These are phyloP conservation scores for Penicillium manginii DNA, from an alignment of 495 filamentous ascomycete species.

Conservation along the genomic window DNA sequence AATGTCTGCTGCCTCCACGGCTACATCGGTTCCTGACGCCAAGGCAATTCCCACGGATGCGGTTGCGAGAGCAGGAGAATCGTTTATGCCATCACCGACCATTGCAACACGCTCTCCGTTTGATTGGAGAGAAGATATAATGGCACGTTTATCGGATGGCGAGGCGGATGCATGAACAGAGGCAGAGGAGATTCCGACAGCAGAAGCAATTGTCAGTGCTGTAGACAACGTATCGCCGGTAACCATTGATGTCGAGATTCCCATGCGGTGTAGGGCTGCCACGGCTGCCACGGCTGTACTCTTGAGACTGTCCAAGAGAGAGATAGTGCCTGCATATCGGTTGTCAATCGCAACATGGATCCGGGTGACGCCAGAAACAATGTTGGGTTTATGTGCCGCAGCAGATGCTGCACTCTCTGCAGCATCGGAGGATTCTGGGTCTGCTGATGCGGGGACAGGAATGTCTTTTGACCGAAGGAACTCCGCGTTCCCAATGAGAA, in stretches of 20 bases:
- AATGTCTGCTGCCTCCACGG: conserved; percentile 96
- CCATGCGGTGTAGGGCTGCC: conserved; percentile 79
- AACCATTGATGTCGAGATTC: conserved; percentile 85
- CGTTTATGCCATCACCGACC: conserved; percentile 99
- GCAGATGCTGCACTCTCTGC: conserved; percentile 26
- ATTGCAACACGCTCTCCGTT: conserved; percentile 82
- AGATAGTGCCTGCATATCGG: conserved; percentile 76
- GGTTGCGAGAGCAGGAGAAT: conserved; percentile 93
- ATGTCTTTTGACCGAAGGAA: conserved; percentile 75
- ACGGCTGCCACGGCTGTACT: conserved; percentile 81
- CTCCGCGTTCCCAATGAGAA: conserved; percentile 79
- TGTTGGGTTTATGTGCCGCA: conserved; percentile 29
- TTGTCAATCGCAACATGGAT: conserved; percentile 90
- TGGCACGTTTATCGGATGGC: conserved; percentile 84
- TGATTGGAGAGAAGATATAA: conserved; percentile 76
- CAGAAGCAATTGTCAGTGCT: conserved; percentile 77
- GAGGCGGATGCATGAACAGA: conserved; percentile 82
- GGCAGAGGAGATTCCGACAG: conserved; percentile 76
- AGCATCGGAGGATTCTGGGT: conserved; percentile 38
- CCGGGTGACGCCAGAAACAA: conserved; percentile 71
- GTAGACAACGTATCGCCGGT: conserved; percentile 89
- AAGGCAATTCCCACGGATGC: conserved; percentile 93
- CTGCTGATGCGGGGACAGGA: conserved; percentile 64
- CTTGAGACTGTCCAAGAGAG: conserved; percentile 89
- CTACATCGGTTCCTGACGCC: conserved; percentile 90